Conservation (phyloP, 345 rosid genomes). For the Ceriops decandra region DNA sequence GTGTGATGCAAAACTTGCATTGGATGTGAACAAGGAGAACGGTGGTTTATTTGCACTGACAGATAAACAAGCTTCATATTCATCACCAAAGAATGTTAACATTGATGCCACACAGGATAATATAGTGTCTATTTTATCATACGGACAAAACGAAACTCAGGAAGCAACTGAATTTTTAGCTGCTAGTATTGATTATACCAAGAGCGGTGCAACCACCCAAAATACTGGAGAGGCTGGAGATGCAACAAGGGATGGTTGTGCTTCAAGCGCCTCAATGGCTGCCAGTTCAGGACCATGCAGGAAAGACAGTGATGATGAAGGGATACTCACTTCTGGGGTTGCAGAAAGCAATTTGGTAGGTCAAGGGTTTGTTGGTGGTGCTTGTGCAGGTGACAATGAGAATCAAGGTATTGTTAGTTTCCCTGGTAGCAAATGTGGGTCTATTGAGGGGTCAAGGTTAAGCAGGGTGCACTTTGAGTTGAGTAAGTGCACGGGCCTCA, state of each 20-base stretch:
- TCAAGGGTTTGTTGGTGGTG: constrained; percentile 17
- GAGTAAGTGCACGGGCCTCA: constrained; percentile 42
- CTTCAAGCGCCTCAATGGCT: constrained; percentile 28
- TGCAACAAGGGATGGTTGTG: constrained; percentile 29
- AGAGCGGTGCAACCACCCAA: constrained; percentile 23
- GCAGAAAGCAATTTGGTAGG: constrained; percentile 19
- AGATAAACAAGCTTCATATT: constrained; percentile 24
- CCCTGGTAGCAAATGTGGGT: constrained; percentile 28
- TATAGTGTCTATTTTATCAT: constrained; percentile 19
- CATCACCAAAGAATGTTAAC: constrained; percentile 10
- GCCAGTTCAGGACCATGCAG: constrained; percentile 24
- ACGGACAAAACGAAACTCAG: constrained; percentile 25
- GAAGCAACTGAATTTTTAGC: constrained; percentile 26
- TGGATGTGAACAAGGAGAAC: constrained; percentile 14
- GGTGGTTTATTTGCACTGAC: not conserved
- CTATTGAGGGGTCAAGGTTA: constrained; percentile 37
- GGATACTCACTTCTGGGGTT: constrained; percentile 12
- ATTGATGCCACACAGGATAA: constrained; percentile 8
- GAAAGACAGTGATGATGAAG: constrained; percentile 30
- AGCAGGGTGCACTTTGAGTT: constrained; percentile 45
- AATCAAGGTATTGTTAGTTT: constrained; percentile 30
- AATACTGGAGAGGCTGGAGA: constrained; percentile 27
- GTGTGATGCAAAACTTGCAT: constrained; percentile 17
- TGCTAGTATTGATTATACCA: constrained; percentile 4
- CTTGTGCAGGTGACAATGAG: constrained; percentile 23